Percentiles rank a stretch among this genome's conserved stretches.
These are phyloP conservation scores for Phlyctochytrium planicorne DNA, from an alignment of 192 early-diverging fungal genomes.

Conservation along the genomic window DNA sequence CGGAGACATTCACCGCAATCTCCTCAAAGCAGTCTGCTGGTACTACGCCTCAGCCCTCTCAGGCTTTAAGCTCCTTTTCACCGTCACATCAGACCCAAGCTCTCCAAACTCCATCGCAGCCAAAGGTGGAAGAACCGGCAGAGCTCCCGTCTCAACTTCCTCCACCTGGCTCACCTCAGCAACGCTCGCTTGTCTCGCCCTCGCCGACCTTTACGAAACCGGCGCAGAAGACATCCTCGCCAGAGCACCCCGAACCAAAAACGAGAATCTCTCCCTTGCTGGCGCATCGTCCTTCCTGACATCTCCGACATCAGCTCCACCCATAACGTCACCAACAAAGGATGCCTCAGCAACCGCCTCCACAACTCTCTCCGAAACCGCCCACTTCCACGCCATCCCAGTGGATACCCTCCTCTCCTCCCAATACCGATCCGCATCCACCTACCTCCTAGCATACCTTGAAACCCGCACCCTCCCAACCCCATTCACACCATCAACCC, in stretches of 20 bases:
- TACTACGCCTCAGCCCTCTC: background rate
- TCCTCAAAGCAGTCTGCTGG: background rate
- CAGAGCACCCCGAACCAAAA: too few relatives aligned
- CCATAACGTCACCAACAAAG: background rate
- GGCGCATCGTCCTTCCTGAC: too few relatives aligned
- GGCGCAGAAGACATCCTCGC: background rate
- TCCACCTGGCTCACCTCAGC: background rate
- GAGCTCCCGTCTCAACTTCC: background rate
- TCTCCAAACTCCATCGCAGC: too few relatives aligned
- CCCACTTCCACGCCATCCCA: background rate
- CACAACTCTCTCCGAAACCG: background rate
- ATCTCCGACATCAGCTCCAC: background rate
- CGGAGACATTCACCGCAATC: conserved; percentile 3
- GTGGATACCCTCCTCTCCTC: background rate
- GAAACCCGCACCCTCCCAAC: background rate
- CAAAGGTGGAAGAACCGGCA: too few relatives aligned
- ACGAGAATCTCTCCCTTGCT: too few relatives aligned
- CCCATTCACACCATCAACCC: background rate
- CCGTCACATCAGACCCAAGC: too few relatives aligned
- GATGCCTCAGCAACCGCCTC: background rate
- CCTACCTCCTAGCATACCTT: background rate
- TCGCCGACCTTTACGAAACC: background rate
- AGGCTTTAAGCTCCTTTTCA: background rate
- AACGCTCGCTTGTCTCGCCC: background rate
- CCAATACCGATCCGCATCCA: background rate